These are phyloP conservation scores for Alternaria brassicae DNA, from an alignment of 2,329 filamentous ascomycete genomes.

Conservation along the genomic window DNA sequence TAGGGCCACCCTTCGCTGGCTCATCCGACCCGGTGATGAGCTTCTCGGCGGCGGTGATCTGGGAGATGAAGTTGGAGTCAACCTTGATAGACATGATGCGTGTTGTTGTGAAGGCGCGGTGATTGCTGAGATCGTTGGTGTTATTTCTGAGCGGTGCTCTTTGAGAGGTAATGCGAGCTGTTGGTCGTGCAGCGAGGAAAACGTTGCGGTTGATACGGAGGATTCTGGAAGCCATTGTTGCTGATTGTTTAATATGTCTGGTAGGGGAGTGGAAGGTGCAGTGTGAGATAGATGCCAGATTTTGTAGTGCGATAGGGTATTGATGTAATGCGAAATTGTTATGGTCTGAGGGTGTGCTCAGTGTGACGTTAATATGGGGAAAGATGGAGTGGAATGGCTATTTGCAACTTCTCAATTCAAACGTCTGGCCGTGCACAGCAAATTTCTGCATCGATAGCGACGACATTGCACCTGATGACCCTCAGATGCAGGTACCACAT, in stretches of 20 bases:
- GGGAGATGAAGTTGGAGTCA: constrained; percentile 51
- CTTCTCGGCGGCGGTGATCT: constrained; percentile 51
- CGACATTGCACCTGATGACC: constrained; percentile 7
- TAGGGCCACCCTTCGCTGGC: constrained; percentile 51
- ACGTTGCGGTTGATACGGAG: constrained; percentile 11
- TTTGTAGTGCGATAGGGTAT: constrained; percentile 6
- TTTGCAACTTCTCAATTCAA: neutral
- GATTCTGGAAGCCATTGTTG: constrained; percentile 12
- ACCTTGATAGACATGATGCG: constrained; percentile 28
- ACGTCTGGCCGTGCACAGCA: constrained; percentile 1
- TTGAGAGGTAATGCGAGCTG: neutral
- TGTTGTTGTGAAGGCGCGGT: constrained; percentile 20
- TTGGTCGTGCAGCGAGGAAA: constrained; percentile 5
- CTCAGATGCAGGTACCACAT: constrained; percentile 14
- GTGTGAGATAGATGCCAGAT: neutral
- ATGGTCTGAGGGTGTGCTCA: neutral
- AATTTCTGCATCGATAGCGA: constrained; percentile 13
- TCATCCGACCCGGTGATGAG: constrained; percentile 50
- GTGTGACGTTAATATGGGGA: constrained; percentile 13
- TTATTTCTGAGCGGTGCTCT: neutral
- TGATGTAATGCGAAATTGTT: constrained; percentile 12
- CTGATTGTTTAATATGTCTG: neutral
- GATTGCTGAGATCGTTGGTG: constrained; percentile 16
- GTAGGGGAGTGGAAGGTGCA: neutral
- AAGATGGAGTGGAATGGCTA: neutral